Base-by-base conservation (phyloP, 2,329 filamentous ascomycete species). In the Aureobasidium mangrovei region DNA sequence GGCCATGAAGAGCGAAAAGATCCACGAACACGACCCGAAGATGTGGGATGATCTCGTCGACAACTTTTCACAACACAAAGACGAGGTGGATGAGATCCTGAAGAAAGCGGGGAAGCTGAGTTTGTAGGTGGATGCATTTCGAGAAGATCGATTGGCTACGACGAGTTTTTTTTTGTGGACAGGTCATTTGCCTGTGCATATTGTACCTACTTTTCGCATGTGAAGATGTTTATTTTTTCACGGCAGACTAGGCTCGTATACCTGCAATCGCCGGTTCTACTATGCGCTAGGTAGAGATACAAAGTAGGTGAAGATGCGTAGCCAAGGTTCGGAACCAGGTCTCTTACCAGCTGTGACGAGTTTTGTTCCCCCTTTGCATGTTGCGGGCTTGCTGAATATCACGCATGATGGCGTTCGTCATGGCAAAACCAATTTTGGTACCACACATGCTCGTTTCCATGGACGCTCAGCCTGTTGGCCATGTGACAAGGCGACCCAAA, bases 21-120 rank as follows among this genome's bases (percentile, higher is more conserved):
- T 69, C 33, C 82, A 69, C 65, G 31, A 67, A 68, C 55, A 70
- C 68, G 68, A 53, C 67, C 47, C 67, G 65, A 57, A 65, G 63
- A 35, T 68, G 66, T 70, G 67, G 67, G 65, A 70, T 31, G 63
- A 63, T 45, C 62, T 70, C 40, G 66, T 67, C 0, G 67, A 70
- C 57, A 67, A 66, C 31, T 70, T 70, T 53, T 68, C 66, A 3
- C 57, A 62, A 29, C 68, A 70, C 57, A 59, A 63, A 3, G 65
- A 66, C 39, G 66, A 70, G 56, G 59, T 70, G 9, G 65, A 69
- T 32, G 57, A 54, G 54, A 43, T 58, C 24, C 31, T 56, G 29
- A 56, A 47, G 54, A 58, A 56, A 52, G 54, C 57, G 28, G 55
- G 53, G 40, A 51, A 55, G 36, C 45, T 58, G 46, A 55, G 39